Conservation (phyloP, 257 asterid genomes). For the Gentiana macrophylla region DNA sequence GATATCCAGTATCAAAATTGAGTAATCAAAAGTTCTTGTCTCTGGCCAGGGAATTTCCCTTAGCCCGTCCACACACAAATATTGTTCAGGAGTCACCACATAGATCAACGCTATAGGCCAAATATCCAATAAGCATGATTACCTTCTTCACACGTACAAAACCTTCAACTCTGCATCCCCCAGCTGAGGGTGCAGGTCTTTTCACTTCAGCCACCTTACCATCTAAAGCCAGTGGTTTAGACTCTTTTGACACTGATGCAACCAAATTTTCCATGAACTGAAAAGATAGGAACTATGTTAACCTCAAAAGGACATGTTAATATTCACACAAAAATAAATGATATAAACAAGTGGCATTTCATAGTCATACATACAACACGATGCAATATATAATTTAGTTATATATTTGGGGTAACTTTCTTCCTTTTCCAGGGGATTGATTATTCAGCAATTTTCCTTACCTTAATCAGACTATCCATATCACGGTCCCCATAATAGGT, state of each 20-base stretch:
- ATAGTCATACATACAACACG: too few species aligned
- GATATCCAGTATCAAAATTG: too few species aligned
- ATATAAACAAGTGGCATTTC: too few species aligned
- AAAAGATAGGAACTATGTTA: conserved; percentile 15
- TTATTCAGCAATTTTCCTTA: conserved; percentile 25
- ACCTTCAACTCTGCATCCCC: conserved; percentile 97
- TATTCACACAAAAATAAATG: too few species aligned
- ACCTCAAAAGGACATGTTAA: not conserved
- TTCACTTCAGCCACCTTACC: conserved; percentile 35
- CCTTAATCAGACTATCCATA: conserved; percentile 77
- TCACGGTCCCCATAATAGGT: conserved; percentile 97
- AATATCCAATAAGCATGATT: not conserved
- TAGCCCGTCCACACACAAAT: too few species aligned
- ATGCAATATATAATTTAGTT: too few species aligned
- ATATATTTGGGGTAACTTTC: too few species aligned
- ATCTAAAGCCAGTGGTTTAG: conserved; percentile 39
- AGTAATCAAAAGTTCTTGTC: too few species aligned
- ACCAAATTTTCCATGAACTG: conserved; percentile 88
- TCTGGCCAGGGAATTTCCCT: too few species aligned
- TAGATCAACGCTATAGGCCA: too few species aligned
- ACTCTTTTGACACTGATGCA: conserved; percentile 54
- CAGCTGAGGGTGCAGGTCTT: conserved; percentile 85
- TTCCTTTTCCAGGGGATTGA: too few species aligned
- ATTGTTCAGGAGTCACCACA: too few species aligned
- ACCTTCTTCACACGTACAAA: conserved; percentile 97